Conservation (phyloP, 192 early-diverging fungal species). For the Phlyctochytrium bullatum region DNA sequence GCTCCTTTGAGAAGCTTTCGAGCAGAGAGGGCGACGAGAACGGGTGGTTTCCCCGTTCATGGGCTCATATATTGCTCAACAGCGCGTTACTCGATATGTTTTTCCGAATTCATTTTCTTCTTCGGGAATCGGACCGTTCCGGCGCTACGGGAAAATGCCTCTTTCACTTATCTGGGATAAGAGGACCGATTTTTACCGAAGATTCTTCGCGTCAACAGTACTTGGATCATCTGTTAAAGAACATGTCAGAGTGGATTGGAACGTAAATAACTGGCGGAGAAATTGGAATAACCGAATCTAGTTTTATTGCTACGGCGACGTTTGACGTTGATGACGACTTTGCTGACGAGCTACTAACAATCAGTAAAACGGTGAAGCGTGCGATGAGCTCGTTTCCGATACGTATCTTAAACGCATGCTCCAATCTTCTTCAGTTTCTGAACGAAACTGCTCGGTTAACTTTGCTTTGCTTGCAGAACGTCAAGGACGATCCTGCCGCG, state of each 20-base stretch:
- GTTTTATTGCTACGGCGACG: neutral
- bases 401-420: neutral
- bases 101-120: conserved; percentile 17
- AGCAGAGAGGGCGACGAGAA: conserved; percentile 5
- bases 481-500: neutral
- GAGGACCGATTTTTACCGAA: conserved; percentile 20
- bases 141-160: conserved; percentile 17
- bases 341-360: neutral
- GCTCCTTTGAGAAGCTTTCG: conserved; percentile 21
- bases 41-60: conserved; percentile 18
- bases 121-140: conserved; percentile 9
- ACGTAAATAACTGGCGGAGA: conserved; percentile 2
- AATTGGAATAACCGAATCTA: neutral
- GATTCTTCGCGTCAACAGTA: conserved; percentile 2
- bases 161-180: conserved; percentile 19
- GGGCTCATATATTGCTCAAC: conserved; percentile 12
- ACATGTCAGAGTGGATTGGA: neutral
- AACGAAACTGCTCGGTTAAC: neutral
- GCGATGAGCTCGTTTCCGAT: neutral
- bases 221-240: conserved; percentile 9
- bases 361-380: neutral
- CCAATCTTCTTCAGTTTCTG: neutral
- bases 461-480: neutral
- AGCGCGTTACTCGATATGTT: conserved; percentile 19
- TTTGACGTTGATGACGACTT: neutral